Conservation (phyloP, 306 rosid genomes). For the Rubus parviflorus region DNA sequence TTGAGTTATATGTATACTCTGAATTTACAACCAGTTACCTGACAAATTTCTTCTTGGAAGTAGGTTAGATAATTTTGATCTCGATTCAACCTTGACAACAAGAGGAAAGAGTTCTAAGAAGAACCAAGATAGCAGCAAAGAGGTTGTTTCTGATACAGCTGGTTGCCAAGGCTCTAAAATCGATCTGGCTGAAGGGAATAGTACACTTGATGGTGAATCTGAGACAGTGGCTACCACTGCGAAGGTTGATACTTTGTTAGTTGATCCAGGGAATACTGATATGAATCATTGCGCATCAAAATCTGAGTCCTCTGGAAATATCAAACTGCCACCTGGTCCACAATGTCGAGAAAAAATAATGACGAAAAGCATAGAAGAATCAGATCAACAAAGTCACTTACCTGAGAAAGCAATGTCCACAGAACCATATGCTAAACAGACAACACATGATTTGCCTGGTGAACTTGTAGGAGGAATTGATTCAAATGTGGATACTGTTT, state of each 20-base stretch:
- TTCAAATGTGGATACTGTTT: slow-evolving; percentile 33
- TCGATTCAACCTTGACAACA: slow-evolving; percentile 42
- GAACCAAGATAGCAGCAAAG: slow-evolving; percentile 41
- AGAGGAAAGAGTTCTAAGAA: slow-evolving; percentile 40
- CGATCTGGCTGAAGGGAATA: slow-evolving; percentile 29
- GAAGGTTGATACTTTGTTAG: slow-evolving; percentile 37
- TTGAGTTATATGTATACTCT: slow-evolving; percentile 7
- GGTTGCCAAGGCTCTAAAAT: slow-evolving; percentile 39
- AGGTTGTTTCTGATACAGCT: slow-evolving; percentile 39
- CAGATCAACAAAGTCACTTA: slow-evolving; percentile 33
- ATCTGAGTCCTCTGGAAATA: slow-evolving; percentile 31
- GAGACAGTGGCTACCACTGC: slow-evolving; percentile 37
- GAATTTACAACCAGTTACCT: slow-evolving; percentile 24
- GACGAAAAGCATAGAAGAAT: slow-evolving; percentile 29
- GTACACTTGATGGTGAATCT: slow-evolving; percentile 41
- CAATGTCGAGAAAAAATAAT: slow-evolving; percentile 31
- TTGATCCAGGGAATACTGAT: slow-evolving; percentile 33
- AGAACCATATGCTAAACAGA: slow-evolving; percentile 37
- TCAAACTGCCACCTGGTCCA: slow-evolving; percentile 27
- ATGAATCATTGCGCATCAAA: slow-evolving; percentile 37
- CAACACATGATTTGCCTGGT: slow-evolving; percentile 26
- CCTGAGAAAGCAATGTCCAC: slow-evolving; percentile 31
- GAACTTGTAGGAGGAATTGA: slow-evolving; percentile 28
- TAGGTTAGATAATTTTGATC: slow-evolving; percentile 69
- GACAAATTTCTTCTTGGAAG: slow-evolving; percentile 14